Conservation (phyloP, 257 asterid species). For the Hygrophila difformis region DNA sequence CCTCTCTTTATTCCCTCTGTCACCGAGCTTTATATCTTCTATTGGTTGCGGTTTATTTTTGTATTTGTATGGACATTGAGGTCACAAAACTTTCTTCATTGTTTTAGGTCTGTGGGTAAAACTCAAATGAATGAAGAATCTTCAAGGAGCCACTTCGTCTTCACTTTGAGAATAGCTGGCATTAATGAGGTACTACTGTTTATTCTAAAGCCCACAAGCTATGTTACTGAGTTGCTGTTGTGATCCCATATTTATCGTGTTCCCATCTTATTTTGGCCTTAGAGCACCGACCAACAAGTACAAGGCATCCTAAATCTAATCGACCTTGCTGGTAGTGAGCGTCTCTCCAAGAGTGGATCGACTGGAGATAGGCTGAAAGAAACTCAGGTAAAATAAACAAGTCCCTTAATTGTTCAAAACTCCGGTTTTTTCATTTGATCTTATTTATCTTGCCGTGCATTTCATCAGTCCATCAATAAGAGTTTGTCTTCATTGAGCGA, state of each 20-base stretch:
- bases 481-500: conserved; percentile 89
- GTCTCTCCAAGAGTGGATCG: conserved; percentile 84
- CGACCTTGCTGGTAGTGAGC: conserved; percentile 98
- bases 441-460: not conserved
- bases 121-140: conserved; percentile 97
- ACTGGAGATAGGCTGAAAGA: conserved; percentile 89
- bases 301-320: conserved; percentile 81
- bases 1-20: not conserved
- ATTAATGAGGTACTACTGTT: conserved; percentile 59
- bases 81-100: too few species aligned
- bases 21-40: conserved; percentile 1
- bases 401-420: not conserved
- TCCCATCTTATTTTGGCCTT: conserved; percentile 2
- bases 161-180: conserved; percentile 74
- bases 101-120: conserved; percentile 73
- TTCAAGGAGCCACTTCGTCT: conserved; percentile 89
- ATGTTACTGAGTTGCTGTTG: conserved; percentile 2
- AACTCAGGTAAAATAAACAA: conserved; percentile 63
- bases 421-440: conserved; percentile 3
- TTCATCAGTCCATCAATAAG: conserved; percentile 72
- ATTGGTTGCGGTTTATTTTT: too few species aligned
- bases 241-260: not conserved
- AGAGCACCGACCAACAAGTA: conserved; percentile 91
- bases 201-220: not conserved
- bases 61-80: too few species aligned